Conservation (phyloP, 176 grass and related monocot genomes). For the Eragrostis nindensis region DNA sequence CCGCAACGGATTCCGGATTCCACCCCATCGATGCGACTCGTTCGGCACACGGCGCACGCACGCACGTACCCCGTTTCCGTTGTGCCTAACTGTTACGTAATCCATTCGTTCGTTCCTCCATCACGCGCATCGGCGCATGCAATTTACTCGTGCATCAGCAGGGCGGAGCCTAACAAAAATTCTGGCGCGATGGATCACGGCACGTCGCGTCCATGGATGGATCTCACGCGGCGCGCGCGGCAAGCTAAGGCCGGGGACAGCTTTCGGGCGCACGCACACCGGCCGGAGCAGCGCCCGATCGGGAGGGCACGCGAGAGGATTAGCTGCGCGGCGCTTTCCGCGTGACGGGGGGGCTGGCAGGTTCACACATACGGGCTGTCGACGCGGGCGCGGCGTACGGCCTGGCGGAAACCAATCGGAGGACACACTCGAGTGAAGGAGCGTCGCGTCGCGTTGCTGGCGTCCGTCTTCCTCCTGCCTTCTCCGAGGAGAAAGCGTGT, state of each 20-base stretch:
- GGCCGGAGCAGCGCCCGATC: no score
- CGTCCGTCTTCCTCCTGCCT: background rate
- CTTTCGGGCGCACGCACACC: background rate
- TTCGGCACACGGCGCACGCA: no score
- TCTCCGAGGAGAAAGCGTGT: slow-evolving; percentile 20
- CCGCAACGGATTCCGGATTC: no score
- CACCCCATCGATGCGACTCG: no score
- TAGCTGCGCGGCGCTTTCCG: slow-evolving; percentile 20
- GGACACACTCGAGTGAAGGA: no score
- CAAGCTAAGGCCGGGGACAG: no score
- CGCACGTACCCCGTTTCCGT: no score
- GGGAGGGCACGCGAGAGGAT: background rate
- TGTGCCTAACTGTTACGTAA: background rate
- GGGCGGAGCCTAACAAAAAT: background rate
- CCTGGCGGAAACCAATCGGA: no score
- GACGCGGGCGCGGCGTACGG: no score
- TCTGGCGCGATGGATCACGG: background rate
- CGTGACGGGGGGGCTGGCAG: background rate
- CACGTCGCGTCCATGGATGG: background rate
- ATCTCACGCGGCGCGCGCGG: background rate
- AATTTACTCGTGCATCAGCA: background rate
- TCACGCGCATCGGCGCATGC: background rate
- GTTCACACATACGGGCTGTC: no score
- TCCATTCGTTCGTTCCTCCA: background rate
- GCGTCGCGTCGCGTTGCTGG: no score